A percentile compares a stretch with the other conserved stretches of the same genome.
phyloP scores from a whole-genome alignment of 768 basidiomycete species.

The Boletus reticulatus region DNA sequence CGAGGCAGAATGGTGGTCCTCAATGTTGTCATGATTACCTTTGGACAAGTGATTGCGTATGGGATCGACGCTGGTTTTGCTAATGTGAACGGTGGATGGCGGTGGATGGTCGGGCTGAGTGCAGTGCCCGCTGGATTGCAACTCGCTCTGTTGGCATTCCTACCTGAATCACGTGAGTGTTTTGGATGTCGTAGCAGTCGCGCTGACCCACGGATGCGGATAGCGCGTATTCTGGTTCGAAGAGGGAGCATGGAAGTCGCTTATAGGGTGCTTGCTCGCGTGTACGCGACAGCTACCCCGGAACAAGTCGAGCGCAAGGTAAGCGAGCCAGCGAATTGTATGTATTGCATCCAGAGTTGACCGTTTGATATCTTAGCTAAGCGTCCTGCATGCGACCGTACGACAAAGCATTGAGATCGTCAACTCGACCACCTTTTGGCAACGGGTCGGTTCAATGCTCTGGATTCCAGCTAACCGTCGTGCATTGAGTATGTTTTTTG shows the following conservation, averaged over 20 bases:
- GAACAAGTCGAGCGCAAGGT: slow-evolving; percentile 70
- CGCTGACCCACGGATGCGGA: not conserved
- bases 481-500: slow-evolving; percentile 53
- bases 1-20: slow-evolving; percentile 77
- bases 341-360: not conserved
- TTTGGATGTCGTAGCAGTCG: not conserved
- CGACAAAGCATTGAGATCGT: slow-evolving; percentile 59
- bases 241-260: slow-evolving; percentile 52
- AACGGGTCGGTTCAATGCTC: slow-evolving; percentile 56
- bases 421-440: slow-evolving; percentile 57
- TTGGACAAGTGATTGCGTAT: slow-evolving; percentile 79
- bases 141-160: slow-evolving; percentile 53
- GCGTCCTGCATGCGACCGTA: slow-evolving; percentile 58
- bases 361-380: slow-evolving; percentile 37
- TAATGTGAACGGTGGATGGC: slow-evolving; percentile 62
- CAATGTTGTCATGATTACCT: slow-evolving; percentile 80
- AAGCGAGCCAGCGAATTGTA: not conserved
- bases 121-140: slow-evolving; percentile 67
- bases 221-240: slow-evolving; percentile 65
- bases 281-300: slow-evolving; percentile 65
- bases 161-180: slow-evolving; percentile 76
- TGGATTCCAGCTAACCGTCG: slow-evolving; percentile 59
- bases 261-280: slow-evolving; percentile 53
- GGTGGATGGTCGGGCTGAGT: slow-evolving; percentile 83
- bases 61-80: slow-evolving; percentile 68